Evolutionary conservation across 2,329 filamentous ascomycete genomes (phyloP), one percentile per base, ranked within the genome.

Genomic region (Mycosphaerella sp.): DNA sequence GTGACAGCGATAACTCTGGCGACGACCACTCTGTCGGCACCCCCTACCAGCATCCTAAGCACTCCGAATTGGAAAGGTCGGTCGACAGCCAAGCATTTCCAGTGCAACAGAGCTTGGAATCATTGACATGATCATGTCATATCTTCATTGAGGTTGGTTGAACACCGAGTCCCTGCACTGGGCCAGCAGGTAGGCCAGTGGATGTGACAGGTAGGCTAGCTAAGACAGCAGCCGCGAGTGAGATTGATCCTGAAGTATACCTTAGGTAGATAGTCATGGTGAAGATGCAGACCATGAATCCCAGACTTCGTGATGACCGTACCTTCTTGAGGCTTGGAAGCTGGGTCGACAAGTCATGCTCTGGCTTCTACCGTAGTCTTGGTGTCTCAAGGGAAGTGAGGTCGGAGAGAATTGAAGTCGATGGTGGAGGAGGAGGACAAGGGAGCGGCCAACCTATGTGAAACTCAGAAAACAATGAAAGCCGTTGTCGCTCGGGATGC

Each of bases 181-280:
- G 44, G 4, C 54, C 57, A 12, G 48, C 21, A 8, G 43, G 28
- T 6, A 47, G 12, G n/a, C 53, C 48, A n/a, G 28, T 14, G 1
- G 42, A 2, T 13, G 41, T 21, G 13, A 53, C 32, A 2, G 54
- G 52, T 1, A 56, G 41, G 2, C 50, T 42, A 8, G 44, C 52
- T 10, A 58, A 42, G 6, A 54, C 32, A 13, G 57, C 52, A 3
- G 50, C 27, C 4, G 48, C 30, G 39, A 52, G 52, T 7, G 44
- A 42, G 40, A 56, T n/a, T n/a, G n/a, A n/a, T 59, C 30, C 41
- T 53, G 49, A 56, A 59, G 48, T 56, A 55, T 25, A 1, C n/a
- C n/a, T n/a, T n/a, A n/a, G n/a, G n/a, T 25, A 25, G 21, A 4
- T 6, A 25, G 21, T 25, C 21, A 6, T 25, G 21, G 21, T 25